Percentiles rank a stretch among this genome's conserved stretches.
phyloP scores from a whole-genome alignment of 23 red algal species.

The Agarophyton chilense region DNA sequence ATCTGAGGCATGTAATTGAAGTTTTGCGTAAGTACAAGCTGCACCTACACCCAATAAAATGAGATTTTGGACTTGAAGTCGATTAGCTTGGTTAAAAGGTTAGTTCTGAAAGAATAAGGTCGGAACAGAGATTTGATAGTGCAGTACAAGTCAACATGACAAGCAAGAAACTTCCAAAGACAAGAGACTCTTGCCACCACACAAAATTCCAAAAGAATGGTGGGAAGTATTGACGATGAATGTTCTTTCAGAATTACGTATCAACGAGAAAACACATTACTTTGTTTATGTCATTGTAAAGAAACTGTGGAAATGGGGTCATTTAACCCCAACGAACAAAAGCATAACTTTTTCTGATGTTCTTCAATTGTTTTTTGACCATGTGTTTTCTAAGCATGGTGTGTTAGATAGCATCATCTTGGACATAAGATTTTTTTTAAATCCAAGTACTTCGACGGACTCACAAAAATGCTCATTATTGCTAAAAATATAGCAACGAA shows the following conservation, averaged over 20 bases:
- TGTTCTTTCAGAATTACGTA: conserved; percentile 18
- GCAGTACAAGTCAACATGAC: conserved; percentile 14
- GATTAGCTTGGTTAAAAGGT: conserved; percentile 8
- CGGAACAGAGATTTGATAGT: neutral
- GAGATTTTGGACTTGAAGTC: neutral
- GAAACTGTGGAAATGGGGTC: conserved; percentile 18
- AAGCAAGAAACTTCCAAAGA: neutral
- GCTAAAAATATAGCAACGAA: neutral
- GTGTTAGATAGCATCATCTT: neutral
- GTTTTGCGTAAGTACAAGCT: neutral
- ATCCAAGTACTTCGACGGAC: conserved; percentile 2
- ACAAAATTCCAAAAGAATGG: neutral
- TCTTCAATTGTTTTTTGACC: neutral
- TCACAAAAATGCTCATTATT: conserved; percentile 15
- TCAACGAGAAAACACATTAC: neutral
- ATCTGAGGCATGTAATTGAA: neutral
- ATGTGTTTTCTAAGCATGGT: conserved; percentile 35
- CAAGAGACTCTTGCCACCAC: neutral
- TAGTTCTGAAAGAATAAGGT: neutral
- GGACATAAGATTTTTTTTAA: conserved; percentile 3
- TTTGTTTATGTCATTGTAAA: conserved; percentile 21
- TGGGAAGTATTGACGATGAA: conserved; percentile 33
- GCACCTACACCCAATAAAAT: neutral
- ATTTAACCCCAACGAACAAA: conserved; percentile 2
- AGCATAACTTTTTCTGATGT: neutral